These are phyloP conservation scores for Backusella psychrophila DNA, from an alignment of 192 early-diverging fungal species.

Conservation along the genomic window DNA sequence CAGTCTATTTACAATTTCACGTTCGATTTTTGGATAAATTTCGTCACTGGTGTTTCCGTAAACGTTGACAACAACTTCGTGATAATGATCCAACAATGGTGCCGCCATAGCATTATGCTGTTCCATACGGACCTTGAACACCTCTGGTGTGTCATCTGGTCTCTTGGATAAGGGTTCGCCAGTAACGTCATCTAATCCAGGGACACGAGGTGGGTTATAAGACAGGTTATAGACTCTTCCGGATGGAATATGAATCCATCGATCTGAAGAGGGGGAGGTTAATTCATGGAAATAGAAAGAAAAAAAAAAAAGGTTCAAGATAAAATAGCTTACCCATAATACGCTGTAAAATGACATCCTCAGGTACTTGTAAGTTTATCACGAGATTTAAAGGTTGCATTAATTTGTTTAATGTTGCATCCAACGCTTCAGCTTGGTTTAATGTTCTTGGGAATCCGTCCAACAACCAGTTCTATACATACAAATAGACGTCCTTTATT, in stretches of 20 bases:
- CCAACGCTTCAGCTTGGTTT: constrained; percentile 75
- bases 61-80: constrained; percentile 66
- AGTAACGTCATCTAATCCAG: constrained; percentile 89
- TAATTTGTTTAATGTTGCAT: constrained; percentile 49
- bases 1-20: constrained; percentile 39
- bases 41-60: constrained; percentile 83
- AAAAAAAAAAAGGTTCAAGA: not conserved
- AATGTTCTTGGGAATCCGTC: constrained; percentile 92
- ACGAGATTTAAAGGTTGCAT: constrained; percentile 78
- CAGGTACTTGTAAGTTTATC: constrained; percentile 89
- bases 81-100: constrained; percentile 89
- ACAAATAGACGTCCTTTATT: not conserved
- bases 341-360: constrained; percentile 83
- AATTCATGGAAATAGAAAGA: not conserved
- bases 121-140: constrained; percentile 67
- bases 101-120: constrained; percentile 75
- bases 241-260: constrained; percentile 90
- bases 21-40: constrained; percentile 86
- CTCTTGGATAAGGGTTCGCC: constrained; percentile 87
- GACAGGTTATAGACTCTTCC: constrained; percentile 92
- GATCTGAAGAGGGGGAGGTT: constrained; percentile 55
- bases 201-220: constrained; percentile 87
- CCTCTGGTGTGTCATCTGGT: constrained; percentile 85
- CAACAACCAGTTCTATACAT: constrained; percentile 67
- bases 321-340: constrained; percentile 63